Conservation (phyloP, 257 asterid species). For the Gentiana macrophylla region DNA sequence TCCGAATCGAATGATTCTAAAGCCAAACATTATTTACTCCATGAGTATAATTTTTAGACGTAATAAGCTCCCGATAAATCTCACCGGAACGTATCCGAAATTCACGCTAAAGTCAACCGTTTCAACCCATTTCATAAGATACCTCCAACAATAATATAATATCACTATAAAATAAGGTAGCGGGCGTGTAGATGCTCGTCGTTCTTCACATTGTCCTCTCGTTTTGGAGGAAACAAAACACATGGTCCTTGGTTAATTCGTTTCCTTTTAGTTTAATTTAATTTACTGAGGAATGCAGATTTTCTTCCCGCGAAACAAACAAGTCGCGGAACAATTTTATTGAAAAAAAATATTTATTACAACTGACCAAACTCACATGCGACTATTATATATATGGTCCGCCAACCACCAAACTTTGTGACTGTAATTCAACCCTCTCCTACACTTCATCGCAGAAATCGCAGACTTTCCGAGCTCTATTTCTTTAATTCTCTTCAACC, state of each 20-base stretch:
- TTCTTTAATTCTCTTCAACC: neutral
- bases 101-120: too few species aligned
- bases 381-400: conserved; percentile 41
- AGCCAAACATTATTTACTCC: too few species aligned
- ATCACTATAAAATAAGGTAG: neutral
- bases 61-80: too few species aligned
- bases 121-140: too few species aligned
- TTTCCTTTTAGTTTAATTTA: too few species aligned
- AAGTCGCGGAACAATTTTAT: neutral
- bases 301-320: conserved; percentile 13
- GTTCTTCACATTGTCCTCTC: neutral
- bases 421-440: conserved; percentile 4
- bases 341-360: neutral
- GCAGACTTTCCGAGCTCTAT: conserved; percentile 8
- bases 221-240: neutral
- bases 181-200: conserved; percentile 3
- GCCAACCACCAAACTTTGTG: conserved; percentile 11
- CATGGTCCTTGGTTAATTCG: too few species aligned
- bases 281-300: neutral
- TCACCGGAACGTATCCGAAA: too few species aligned
- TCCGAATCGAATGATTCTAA: too few species aligned
- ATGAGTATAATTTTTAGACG: too few species aligned
- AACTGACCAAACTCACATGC: neutral
- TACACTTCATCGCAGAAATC: neutral
- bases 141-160: too few species aligned